Base-by-base conservation (phyloP, 1,284 basidiomycete genomes). In the Meripilus lineatus region DNA sequence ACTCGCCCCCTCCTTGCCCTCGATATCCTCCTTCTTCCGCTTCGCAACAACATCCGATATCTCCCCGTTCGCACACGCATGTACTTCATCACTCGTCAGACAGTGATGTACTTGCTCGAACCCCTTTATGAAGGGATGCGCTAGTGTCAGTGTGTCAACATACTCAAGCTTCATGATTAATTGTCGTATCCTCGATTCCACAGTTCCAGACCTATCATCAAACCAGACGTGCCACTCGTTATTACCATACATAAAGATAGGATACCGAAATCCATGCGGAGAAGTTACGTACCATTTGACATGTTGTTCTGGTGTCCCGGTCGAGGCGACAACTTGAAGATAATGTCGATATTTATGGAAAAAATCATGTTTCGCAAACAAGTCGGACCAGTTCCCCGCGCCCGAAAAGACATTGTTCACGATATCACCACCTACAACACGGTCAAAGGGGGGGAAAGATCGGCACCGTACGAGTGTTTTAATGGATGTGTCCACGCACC, bases 321-420 rank as follows among this genome's bases (percentile, higher is more conserved):
- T 84, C 32, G 93, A 94, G 5, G 95, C 94, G 45, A 95, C 92
- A 22, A 99, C 86, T 77, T 97, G 93, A n/a, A 99, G 79, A 64
- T 99, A 99, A 70, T 97, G 93, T 50, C 90, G 85, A 69, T 99
- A 99, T 68, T 89, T 90, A 65, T 88, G 82, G 74, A 98, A 99
- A 65, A 99, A 99, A 67, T 98, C 93, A 63, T 95, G 92, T 60
- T 91, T 92, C 39, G 82, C 70, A 59, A 99, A 99, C 18, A 99
- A 72, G 61, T 93, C 90, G 45, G 84, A 82, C 95, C 96, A 99
- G 40, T 77, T 74, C n/a, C 86, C 81, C 40, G 79, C 84, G 22
- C 87, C 87, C 32, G 89, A 77, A 43, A 95, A 85, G 41, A 99
- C 89, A 59, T 83, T 86, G 64, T 97, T 92, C 26, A 97, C 93